Evolutionary conservation across 2,329 filamentous ascomycete genomes (phyloP).

Genomic region (Cladosporium cucumerinum): DNA sequence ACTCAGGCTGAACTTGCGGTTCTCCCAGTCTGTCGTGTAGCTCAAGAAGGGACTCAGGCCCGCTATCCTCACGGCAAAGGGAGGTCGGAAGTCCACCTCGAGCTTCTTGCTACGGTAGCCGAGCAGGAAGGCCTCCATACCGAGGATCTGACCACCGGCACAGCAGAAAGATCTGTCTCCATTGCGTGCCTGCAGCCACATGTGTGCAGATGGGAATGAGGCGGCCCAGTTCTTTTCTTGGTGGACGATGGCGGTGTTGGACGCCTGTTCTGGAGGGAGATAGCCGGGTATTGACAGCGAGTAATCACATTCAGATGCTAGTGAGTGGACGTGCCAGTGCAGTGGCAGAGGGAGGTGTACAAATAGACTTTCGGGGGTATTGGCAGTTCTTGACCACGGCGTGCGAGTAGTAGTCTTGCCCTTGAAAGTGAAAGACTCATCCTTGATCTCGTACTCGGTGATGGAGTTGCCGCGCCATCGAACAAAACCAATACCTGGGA

Average conservation of each 20-base stretch:
- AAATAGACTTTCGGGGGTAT: constrained; percentile 47
- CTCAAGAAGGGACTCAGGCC: constrained; percentile 43
- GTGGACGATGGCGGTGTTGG: constrained; percentile 42
- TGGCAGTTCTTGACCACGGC: constrained; percentile 37
- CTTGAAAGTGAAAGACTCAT: constrained; percentile 39
- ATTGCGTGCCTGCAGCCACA: constrained; percentile 40
- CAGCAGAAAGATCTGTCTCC: constrained; percentile 31
- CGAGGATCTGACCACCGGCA: constrained; percentile 41
- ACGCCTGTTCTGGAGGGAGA: constrained; percentile 25
- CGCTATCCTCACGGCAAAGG: constrained; percentile 40
- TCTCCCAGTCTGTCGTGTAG: constrained; percentile 41
- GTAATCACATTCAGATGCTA: constrained; percentile 42
- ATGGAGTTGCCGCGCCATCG: constrained; percentile 35
- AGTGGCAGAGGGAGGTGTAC: constrained; percentile 47
- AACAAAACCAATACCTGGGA: constrained; percentile 41
- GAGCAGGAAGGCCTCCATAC: constrained; percentile 45
- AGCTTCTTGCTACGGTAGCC: constrained; percentile 42
- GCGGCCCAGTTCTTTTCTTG: constrained; percentile 53
- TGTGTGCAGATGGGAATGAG: constrained; percentile 45
- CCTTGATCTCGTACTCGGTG: constrained; percentile 37
- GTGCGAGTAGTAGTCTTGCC: constrained; percentile 39
- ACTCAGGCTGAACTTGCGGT: constrained; percentile 38
- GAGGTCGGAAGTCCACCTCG: constrained; percentile 44
- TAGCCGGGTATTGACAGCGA: constrained; percentile 37
- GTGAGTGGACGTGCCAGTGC: constrained; percentile 52